Conservation (phyloP, 768 basidiomycete genomes). For the Leccinum disarticulatum region DNA sequence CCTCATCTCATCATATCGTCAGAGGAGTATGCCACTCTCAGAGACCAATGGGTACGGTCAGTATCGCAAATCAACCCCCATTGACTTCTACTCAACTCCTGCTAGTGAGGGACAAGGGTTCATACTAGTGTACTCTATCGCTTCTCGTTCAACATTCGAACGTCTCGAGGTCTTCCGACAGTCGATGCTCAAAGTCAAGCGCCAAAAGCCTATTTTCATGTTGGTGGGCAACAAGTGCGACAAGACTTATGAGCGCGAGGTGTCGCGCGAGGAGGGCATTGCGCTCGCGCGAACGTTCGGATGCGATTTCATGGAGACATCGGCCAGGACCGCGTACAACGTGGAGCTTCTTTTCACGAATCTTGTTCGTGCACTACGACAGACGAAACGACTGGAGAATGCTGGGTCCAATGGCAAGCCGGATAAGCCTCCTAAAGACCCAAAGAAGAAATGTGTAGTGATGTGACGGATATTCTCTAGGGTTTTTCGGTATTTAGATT, state of each 20-base stretch:
- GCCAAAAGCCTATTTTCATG: constrained; percentile 84
- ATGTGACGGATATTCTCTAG: constrained; percentile 66
- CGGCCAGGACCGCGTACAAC: constrained; percentile 93
- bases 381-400: constrained; percentile 52
- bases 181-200: constrained; percentile 86
- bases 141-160: constrained; percentile 89
- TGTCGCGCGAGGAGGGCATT: constrained; percentile 85
- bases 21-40: constrained; percentile 97
- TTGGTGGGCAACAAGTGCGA: constrained; percentile 97
- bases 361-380: constrained; percentile 80
- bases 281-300: constrained; percentile 80
- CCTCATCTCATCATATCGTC: constrained; percentile 22
- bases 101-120: constrained; percentile 97
- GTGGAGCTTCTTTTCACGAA: constrained; percentile 89
- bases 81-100: constrained; percentile 10
- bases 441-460: constrained; percentile 68
- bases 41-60: constrained; percentile 98
- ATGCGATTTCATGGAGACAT: constrained; percentile 94
- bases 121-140: constrained; percentile 94
- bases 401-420: constrained; percentile 41
- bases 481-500: constrained; percentile 67
- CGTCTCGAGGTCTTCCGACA: constrained; percentile 88
- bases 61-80: constrained; percentile 29
- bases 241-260: constrained; percentile 88
- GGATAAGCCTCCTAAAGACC: constrained; percentile 44